Conservation (phyloP, 2,329 filamentous ascomycete genomes). For the Xylariales sp. region DNA sequence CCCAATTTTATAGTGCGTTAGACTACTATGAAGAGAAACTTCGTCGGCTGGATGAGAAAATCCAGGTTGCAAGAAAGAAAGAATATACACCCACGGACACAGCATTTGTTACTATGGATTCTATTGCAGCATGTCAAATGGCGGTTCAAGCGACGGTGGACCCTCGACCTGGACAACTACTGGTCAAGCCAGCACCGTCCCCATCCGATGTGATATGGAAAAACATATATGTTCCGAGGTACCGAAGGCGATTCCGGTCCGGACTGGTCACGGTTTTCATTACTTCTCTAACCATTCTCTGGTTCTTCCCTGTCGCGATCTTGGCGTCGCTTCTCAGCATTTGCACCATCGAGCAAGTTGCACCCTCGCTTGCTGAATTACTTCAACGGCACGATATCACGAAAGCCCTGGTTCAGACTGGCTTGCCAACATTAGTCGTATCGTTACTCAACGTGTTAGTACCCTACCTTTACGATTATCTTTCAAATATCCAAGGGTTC, state of each 20-base stretch:
- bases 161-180: slow-evolving; percentile 84
- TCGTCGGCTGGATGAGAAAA: slow-evolving; percentile 79
- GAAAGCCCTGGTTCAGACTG: slow-evolving; percentile 84
- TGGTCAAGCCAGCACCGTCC: slow-evolving; percentile 87
- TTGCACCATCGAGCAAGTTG: slow-evolving; percentile 79
- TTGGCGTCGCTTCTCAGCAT: slow-evolving; percentile 84
- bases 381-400: slow-evolving; percentile 76
- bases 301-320: slow-evolving; percentile 83
- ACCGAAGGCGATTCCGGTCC: slow-evolving; percentile 77
- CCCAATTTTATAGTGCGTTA: slow-evolving; percentile 67
- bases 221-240: slow-evolving; percentile 86
- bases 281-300: slow-evolving; percentile 84
- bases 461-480: slow-evolving; percentile 93
- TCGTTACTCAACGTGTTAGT: slow-evolving; percentile 90
- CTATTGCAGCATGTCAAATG: slow-evolving; percentile 93
- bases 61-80: slow-evolving; percentile 76
- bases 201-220: slow-evolving; percentile 95
- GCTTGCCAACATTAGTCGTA: slow-evolving; percentile 84
- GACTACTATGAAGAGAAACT: slow-evolving; percentile 94
- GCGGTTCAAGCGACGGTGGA: slow-evolving; percentile 94
- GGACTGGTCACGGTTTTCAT: slow-evolving; percentile 90
- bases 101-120: slow-evolving; percentile 98
- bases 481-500: slow-evolving; percentile 92
- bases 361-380: slow-evolving; percentile 75
- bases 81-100: slow-evolving; percentile 82